Base-by-base conservation (phyloP, 2,329 filamentous ascomycete species). In the Onygena corvina region DNA sequence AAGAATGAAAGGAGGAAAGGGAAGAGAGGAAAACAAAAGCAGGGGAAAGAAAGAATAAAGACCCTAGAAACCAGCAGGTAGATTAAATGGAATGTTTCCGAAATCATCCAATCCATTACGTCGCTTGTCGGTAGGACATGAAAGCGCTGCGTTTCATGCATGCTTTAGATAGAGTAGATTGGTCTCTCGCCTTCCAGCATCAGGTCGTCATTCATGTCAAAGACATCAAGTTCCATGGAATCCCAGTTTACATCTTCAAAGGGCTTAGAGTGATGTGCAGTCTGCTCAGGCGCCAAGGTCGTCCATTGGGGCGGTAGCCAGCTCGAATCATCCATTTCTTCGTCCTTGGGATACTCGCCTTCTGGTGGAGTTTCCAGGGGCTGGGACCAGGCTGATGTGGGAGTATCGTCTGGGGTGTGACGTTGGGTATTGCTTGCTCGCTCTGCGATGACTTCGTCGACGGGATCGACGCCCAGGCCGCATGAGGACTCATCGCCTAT, bases 211-310 rank as follows among this genome's bases (percentile, higher is more conserved):
- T 52, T 56, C 38, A 58, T 51, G 14, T 60, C 56, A 20, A 57
- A 56, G 25, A 61, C 60, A 18, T 61, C 61, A 8, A 56, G 57
- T n/a, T 65, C 61, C 31, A 66, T 51, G 9, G 57, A 56, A n/a
- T 69, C 65, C 66, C 67, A 71, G 48, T 70, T 64, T 27, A 50
- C 12, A 4, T 46, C n/a, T n/a, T 31, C n/a, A n/a, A n/a, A n/a
- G n/a, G 14, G 44, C 48, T 50, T n/a, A 23, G 21, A 6, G 4
- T 21, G 7, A 58, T 57, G 20, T 59, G 18, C 38, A 60, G 50
- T 9, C 52, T 54, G 48, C 56, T 59, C 30, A 60, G 52, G 4
- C 57, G 50, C 25, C 60, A 57, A 30, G 62, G 58, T 59, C 36
- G 60, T 54, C 65, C 64, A 67, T 48, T 65, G 62, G 5, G 53